Conservation (phyloP, 2,329 filamentous ascomycete genomes). For the Didymella exigua region DNA sequence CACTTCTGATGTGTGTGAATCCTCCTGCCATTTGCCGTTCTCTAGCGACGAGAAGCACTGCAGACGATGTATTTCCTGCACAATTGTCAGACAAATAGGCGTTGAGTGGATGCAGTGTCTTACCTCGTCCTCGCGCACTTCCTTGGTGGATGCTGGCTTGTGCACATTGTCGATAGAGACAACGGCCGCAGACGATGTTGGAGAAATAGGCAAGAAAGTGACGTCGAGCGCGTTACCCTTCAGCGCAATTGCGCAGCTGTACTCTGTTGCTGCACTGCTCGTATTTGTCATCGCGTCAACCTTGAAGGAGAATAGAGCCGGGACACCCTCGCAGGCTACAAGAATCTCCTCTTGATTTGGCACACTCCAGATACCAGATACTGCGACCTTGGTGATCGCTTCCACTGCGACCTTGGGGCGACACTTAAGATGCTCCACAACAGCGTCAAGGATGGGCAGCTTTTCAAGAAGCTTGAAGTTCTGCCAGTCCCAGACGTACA, state of each 20-base stretch:
- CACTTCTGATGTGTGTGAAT: slow-evolving; percentile 16
- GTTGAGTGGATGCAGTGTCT: slow-evolving; percentile 11
- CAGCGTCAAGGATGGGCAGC: slow-evolving; percentile 49
- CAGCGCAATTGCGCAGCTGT: slow-evolving; percentile 53
- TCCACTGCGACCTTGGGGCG: slow-evolving; percentile 20
- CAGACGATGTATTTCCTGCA: slow-evolving; percentile 28
- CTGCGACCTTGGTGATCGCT: slow-evolving; percentile 48
- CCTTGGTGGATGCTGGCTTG: slow-evolving; percentile 56
- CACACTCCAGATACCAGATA: slow-evolving; percentile 59
- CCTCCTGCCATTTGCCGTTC: slow-evolving; percentile 33
- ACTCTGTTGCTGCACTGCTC: slow-evolving; percentile 47
- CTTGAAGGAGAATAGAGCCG: slow-evolving; percentile 69
- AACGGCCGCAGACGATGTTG: slow-evolving; percentile 32
- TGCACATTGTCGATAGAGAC: slow-evolving; percentile 63
- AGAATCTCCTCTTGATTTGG: slow-evolving; percentile 42
- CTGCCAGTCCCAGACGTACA: slow-evolving; percentile 85
- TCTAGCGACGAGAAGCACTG: slow-evolving; percentile 32
- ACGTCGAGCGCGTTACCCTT: slow-evolving; percentile 70
- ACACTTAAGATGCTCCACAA: slow-evolving; percentile 26
- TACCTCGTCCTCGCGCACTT: slow-evolving; percentile 42
- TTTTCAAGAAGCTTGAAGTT: slow-evolving; percentile 60
- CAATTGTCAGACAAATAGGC: slow-evolving; percentile 16
- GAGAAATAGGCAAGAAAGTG: slow-evolving; percentile 32
- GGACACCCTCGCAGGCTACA: slow-evolving; percentile 53
- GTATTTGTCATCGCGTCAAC: slow-evolving; percentile 54